Evolutionary conservation across 352 stramenopile genomes (phyloP).

Genomic region (Pythium diclinum): DNA sequence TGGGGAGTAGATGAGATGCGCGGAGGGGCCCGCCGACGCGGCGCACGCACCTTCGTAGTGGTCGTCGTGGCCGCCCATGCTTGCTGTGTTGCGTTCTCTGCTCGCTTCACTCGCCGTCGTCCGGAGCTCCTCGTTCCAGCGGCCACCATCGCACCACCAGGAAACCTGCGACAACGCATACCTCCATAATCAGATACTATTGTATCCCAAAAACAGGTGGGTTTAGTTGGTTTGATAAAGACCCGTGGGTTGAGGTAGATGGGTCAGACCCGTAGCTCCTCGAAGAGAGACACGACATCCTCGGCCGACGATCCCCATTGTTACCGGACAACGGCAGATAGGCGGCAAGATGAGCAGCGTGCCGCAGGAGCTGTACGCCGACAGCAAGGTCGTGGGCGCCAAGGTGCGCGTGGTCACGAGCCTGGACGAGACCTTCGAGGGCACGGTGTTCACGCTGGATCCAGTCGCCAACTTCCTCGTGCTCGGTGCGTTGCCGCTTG

Average conservation of each 20-base stretch:
- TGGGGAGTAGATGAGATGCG: background rate
- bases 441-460: constrained; percentile 77
- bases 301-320: constrained; percentile 7
- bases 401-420: constrained; percentile 60
- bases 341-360: constrained; percentile 22
- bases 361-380: constrained; percentile 56
- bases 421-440: constrained; percentile 54
- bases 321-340: background rate
- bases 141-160: constrained; percentile 25
- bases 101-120: constrained; percentile 11
- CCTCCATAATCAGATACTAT: constrained; percentile 1
- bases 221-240: background rate
- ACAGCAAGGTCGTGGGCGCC: constrained; percentile 58
- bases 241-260: constrained; percentile 1
- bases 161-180: constrained; percentile 18
- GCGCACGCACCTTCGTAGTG: constrained; percentile 59
- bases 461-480: constrained; percentile 77
- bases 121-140: constrained; percentile 9
- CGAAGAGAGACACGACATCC: background rate
- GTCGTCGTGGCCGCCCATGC: constrained; percentile 63
- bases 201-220: background rate
- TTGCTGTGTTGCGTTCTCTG: constrained; percentile 21
- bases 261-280: constrained; percentile 4
- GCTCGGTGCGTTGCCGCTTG: constrained; percentile 37
- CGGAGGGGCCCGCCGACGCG: background rate